Conservation (phyloP, 257 asterid genomes). For the Perilla frutescens region DNA sequence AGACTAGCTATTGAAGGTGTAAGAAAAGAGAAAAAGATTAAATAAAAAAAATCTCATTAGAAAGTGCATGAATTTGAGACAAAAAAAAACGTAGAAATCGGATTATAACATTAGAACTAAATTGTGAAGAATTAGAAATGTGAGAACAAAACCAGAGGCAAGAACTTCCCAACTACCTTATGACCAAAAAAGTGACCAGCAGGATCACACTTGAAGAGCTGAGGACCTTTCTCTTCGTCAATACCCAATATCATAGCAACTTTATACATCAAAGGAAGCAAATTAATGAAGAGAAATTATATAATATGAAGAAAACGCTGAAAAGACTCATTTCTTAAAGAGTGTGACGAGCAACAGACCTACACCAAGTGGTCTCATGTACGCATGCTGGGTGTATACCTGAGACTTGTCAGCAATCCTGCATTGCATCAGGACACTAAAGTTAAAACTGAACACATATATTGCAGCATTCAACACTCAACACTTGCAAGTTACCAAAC, state of each 20-base stretch:
- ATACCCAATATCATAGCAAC: conserved; percentile 97
- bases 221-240: conserved; percentile 97
- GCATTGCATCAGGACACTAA: conserved; percentile 35
- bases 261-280: conserved; percentile 37
- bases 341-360: conserved; percentile 59
- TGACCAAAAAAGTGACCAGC: conserved; percentile 99
- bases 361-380: conserved; percentile 99
- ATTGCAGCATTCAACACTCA: conserved; percentile 1
- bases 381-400: conserved; percentile 99
- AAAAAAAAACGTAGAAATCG: background rate
- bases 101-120: background rate
- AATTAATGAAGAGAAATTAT: conserved; percentile 7
- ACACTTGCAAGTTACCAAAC: background rate
- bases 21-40: background rate
- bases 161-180: conserved; percentile 59
- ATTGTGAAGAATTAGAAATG: background rate
- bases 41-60: background rate
- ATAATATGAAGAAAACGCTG: conserved; percentile 17
- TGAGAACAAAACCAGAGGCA: conserved; percentile 1
- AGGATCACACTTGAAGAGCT: conserved; percentile 99
- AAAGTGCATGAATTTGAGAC: conserved; percentile 23
- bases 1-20: background rate
- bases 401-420: conserved; percentile 99
- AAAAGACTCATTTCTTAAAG: conserved; percentile 15
- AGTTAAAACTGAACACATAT: conserved; percentile 18